Conservation (phyloP, 2,329 filamentous ascomycete species). For the Metarhizium sp. region DNA sequence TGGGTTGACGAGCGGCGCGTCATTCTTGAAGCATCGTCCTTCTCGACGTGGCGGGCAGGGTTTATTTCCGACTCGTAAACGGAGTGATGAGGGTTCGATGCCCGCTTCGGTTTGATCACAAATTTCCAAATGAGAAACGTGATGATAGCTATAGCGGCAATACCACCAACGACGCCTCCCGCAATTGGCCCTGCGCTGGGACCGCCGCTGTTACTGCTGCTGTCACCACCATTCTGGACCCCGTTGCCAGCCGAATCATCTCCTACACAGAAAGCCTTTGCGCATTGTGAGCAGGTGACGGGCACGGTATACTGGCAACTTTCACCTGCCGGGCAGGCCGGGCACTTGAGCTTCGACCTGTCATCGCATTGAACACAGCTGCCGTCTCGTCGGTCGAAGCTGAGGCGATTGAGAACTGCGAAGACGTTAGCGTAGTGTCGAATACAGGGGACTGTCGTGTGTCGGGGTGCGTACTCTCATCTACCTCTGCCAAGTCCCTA, state of each 20-base stretch:
- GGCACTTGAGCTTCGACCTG: conserved; percentile 31
- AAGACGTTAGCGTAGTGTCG: background rate
- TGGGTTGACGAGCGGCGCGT: conserved; percentile 65
- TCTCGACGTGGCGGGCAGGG: conserved; percentile 26
- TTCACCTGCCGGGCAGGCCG: conserved; percentile 30
- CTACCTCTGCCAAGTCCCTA: conserved; percentile 21
- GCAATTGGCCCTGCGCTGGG: conserved; percentile 79
- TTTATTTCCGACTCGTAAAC: conserved; percentile 50
- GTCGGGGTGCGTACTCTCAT: conserved; percentile 16
- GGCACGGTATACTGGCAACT: conserved; percentile 37
- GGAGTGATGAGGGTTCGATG: conserved; percentile 41
- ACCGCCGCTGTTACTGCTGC: conserved; percentile 24
- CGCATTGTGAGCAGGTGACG: conserved; percentile 36
- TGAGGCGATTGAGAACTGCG: conserved; percentile 14
- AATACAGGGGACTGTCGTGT: background rate
- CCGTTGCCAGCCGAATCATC: conserved; percentile 15
- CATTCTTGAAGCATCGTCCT: conserved; percentile 33
- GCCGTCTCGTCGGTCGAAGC: conserved; percentile 29
- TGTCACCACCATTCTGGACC: conserved; percentile 25
- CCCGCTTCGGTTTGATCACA: conserved; percentile 71
- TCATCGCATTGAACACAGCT: conserved; percentile 38
- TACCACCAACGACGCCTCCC: conserved; percentile 80
- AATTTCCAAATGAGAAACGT: conserved; percentile 82
- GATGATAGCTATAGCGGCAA: conserved; percentile 63
- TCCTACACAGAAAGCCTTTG: conserved; percentile 35